Evolutionary conservation across 306 rosid genomes (phyloP).

Genomic region (Vigna hirtella): DNA sequence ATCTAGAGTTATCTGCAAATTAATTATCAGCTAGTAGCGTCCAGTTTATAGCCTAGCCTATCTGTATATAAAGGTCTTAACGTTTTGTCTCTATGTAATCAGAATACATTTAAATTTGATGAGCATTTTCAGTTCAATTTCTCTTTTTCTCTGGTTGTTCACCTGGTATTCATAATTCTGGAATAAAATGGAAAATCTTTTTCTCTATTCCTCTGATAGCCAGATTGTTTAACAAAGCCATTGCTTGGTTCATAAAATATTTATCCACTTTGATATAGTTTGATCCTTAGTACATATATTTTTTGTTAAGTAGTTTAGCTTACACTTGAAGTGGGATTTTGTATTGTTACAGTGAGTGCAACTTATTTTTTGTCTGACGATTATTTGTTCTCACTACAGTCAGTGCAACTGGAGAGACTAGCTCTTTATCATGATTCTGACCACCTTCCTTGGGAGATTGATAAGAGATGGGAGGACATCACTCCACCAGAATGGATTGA

Average conservation of each 20-base stretch:
- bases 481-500: constrained; percentile 89
- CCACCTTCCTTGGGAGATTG: constrained; percentile 84
- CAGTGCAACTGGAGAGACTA: constrained; percentile 93
- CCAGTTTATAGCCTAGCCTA: not conserved
- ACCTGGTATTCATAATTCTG: not conserved
- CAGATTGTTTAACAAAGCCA: not conserved
- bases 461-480: constrained; percentile 88
- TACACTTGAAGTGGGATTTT: constrained; percentile 21
- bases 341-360: constrained; percentile 17
- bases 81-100: not conserved
- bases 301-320: constrained; percentile 5
- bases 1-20: not conserved
- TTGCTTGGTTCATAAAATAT: constrained; percentile 32
- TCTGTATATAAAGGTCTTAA: not conserved
- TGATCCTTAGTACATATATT: constrained; percentile 11
- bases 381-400: constrained; percentile 56
- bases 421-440: constrained; percentile 93
- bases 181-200: constrained; percentile 8
- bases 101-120: not conserved
- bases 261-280: constrained; percentile 10
- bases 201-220: constrained; percentile 3
- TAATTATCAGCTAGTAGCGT: not conserved
- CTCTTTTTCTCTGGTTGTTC: not conserved
- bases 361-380: constrained; percentile 35
- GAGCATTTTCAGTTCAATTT: not conserved